Evolutionary conservation across 148 eudicot species (phyloP).

Genomic region (Amaranthus cruentus): DNA sequence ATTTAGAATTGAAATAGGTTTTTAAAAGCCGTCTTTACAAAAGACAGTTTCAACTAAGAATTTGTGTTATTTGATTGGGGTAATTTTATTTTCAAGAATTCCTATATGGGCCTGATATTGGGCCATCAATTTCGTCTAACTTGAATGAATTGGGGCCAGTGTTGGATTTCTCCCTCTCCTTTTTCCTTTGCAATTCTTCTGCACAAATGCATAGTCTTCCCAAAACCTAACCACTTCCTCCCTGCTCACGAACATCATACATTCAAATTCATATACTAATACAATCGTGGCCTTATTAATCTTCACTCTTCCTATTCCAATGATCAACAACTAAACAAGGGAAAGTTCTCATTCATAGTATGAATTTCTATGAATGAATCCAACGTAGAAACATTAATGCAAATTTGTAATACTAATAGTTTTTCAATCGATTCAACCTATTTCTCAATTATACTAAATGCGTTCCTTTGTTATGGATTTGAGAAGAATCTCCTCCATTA

Average conservation of each 20-base stretch:
- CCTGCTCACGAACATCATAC: constrained; percentile 10
- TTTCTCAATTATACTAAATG: constrained; percentile 14
- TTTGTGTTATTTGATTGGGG: too few relatives aligned
- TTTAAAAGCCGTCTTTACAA: too few relatives aligned
- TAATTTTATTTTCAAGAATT: too few relatives aligned
- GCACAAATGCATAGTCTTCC: background rate
- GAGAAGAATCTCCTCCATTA: constrained; percentile 30
- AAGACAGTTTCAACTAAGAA: too few relatives aligned
- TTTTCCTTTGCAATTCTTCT: background rate
- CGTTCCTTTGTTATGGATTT: constrained; percentile 35
- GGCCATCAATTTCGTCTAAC: too few relatives aligned
- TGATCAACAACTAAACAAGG: background rate
- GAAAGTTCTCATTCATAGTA: background rate
- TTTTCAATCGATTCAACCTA: background rate
- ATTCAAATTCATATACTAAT: background rate
- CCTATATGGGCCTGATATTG: too few relatives aligned
- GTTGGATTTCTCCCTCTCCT: background rate
- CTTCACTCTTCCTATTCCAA: background rate
- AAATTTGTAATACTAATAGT: background rate
- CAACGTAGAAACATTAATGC: background rate
- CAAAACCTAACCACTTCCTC: constrained; percentile 5
- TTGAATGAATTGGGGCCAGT: background rate
- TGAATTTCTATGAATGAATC: background rate
- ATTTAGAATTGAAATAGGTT: too few relatives aligned
- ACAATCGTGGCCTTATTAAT: constrained; percentile 17